Percentiles rank a stretch among this genome's conserved stretches.
Conservation (phyloP, 805 yeast species). For the Debaryomyces tyrocola region DNA sequence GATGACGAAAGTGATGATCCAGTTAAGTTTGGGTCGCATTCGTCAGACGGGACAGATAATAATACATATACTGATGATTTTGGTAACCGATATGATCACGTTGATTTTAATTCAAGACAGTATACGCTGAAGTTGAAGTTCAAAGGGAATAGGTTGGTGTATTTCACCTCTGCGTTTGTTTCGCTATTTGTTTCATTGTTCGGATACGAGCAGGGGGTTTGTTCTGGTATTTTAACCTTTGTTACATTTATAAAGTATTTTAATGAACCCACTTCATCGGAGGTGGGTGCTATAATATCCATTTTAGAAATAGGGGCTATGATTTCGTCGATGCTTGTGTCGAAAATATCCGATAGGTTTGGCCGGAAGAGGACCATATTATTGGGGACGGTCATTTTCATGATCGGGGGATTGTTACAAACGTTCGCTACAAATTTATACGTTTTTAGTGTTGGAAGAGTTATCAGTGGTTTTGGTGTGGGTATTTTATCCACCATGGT, state of each 20-base stretch:
- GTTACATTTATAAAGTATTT: constrained; percentile 68
- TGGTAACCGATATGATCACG: constrained; percentile 35
- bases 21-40: constrained; percentile 8
- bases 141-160: constrained; percentile 41
- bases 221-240: constrained; percentile 82
- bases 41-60: constrained; percentile 4
- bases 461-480: constrained; percentile 82
- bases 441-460: constrained; percentile 69
- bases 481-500: constrained; percentile 83
- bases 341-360: constrained; percentile 71
- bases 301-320: constrained; percentile 87
- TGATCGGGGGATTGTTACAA: constrained; percentile 77
- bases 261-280: constrained; percentile 68
- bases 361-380: constrained; percentile 81
- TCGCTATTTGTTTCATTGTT: constrained; percentile 42
- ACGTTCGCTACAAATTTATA: constrained; percentile 55
- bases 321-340: constrained; percentile 74
- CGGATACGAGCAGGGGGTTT: constrained; percentile 69
- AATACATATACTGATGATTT: constrained; percentile 24
- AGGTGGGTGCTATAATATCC: constrained; percentile 84
- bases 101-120: constrained; percentile 34
- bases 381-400: constrained; percentile 75
- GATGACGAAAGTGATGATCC: constrained; percentile 16
- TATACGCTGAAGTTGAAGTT: constrained; percentile 32
- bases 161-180: constrained; percentile 46